These are phyloP conservation scores for Calophaca sinica DNA, from an alignment of 306 rosid species.

Conservation along the genomic window DNA sequence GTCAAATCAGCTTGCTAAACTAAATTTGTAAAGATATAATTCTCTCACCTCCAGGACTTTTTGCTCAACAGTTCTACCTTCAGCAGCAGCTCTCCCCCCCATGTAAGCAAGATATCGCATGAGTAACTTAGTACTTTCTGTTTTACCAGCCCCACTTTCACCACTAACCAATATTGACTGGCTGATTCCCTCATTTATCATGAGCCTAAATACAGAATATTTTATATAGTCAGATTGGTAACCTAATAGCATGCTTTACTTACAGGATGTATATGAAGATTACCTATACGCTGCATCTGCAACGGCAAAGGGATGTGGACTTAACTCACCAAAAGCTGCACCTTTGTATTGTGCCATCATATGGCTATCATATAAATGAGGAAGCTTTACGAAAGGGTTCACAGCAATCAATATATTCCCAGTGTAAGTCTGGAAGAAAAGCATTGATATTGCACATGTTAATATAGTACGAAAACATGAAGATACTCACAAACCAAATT, in stretches of 20 bases:
- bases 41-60: conserved; percentile 91
- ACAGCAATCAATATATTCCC: conserved; percentile 98
- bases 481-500: conserved; percentile 4
- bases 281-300: conserved; percentile 99
- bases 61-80: conserved; percentile 97
- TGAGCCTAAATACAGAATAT: conserved; percentile 75
- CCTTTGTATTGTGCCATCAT: conserved; percentile 99
- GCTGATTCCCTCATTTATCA: conserved; percentile 89
- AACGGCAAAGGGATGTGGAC: conserved; percentile 99
- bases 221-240: conserved; percentile 35
- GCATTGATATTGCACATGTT: conserved; percentile 23
- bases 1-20: conserved; percentile 35
- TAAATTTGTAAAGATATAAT: conserved; percentile 39
- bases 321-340: conserved; percentile 94
- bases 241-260: conserved; percentile 29
- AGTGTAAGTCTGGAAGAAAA: conserved; percentile 84
- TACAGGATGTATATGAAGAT: conserved; percentile 35
- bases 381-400: conserved; percentile 89
- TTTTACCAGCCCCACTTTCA: conserved; percentile 99
- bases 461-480: conserved; percentile 35
- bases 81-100: conserved; percentile 88
- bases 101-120: conserved; percentile 99
- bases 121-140: conserved; percentile 96
- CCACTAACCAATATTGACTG: conserved; percentile 99
- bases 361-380: conserved; percentile 96